A percentile compares a stretch with the other conserved stretches of the same genome.
Evolutionary conservation across 305 asterid species (phyloP).

Genomic region (Fraxinus dipetala): DNA sequence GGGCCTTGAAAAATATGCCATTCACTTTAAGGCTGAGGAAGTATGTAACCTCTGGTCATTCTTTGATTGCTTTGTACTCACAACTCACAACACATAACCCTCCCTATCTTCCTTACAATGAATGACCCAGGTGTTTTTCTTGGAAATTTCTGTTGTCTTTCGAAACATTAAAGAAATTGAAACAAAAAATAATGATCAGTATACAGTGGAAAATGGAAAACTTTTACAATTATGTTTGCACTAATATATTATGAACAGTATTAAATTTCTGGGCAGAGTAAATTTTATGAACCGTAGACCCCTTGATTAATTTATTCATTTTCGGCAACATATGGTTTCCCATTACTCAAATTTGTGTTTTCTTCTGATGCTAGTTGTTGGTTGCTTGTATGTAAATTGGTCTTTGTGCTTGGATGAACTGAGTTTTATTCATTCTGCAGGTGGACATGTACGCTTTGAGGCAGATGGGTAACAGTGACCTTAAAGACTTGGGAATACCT

Average conservation of each 20-base stretch:
- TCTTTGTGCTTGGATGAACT: not conserved
- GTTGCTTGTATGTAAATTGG: not conserved
- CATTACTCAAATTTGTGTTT: not conserved
- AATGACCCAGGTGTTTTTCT: constrained; percentile 13
- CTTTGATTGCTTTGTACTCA: constrained; percentile 6
- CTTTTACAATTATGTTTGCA: not conserved
- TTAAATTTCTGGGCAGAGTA: constrained; percentile 9
- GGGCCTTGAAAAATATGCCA: constrained; percentile 73
- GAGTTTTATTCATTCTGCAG: constrained; percentile 44
- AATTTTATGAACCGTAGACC: not conserved
- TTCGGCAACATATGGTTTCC: constrained; percentile 10
- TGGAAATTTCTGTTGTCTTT: not conserved
- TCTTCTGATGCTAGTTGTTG: not conserved
- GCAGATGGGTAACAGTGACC: constrained; percentile 85
- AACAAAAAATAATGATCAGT: not conserved
- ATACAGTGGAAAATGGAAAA: not conserved
- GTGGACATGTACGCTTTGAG: constrained; percentile 87
- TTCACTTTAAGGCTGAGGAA: constrained; percentile 86
- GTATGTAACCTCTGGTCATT: constrained; percentile 40
- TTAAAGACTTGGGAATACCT: constrained; percentile 87
- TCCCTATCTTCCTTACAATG: constrained; percentile 6
- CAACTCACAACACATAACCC: not conserved
- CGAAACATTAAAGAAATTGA: not conserved
- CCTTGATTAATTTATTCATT: not conserved
- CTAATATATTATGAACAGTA: not conserved